Evolutionary conservation across 139 green algal genomes (phyloP).

Genomic region (Chlorella sp.): DNA sequence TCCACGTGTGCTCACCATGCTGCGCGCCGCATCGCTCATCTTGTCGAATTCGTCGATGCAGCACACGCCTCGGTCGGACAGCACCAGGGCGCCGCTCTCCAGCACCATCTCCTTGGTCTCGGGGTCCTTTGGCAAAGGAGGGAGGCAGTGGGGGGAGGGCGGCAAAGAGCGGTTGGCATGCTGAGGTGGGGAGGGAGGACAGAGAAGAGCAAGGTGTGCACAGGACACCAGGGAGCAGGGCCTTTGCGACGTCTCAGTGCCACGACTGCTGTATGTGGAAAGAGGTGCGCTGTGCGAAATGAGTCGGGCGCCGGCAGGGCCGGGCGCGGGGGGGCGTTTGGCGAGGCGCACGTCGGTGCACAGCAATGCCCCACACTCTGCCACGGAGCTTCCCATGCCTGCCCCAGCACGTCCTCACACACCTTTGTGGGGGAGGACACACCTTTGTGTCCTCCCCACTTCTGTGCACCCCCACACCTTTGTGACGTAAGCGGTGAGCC

Average conservation of each 20-base stretch:
- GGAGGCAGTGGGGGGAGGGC: neutral
- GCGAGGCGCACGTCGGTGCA: neutral
- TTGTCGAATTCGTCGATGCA: conserved; percentile 99
- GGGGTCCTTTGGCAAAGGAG: conserved; percentile 82
- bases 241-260: neutral
- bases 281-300: no score
- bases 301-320: neutral
- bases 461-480: conserved; percentile 51
- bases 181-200: neutral
- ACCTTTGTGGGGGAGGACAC: no score
- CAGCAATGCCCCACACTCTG: no score
- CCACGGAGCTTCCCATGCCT: no score
- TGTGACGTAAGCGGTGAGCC: conserved; percentile 97
- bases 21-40: conserved; percentile 93
- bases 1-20: conserved; percentile 66
- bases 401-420: no score
- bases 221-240: neutral
- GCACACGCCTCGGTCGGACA: conserved; percentile 93
- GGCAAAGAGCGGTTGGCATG: neutral
- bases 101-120: conserved; percentile 96
- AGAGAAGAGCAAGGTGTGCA: neutral
- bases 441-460: no score
- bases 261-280: no score
- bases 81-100: conserved; percentile 95
- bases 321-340: neutral